A percentile compares a stretch with the other conserved stretches of the same genome.
phyloP scores from a whole-genome alignment of 768 basidiomycete species.

The Suillus clintonianus region DNA sequence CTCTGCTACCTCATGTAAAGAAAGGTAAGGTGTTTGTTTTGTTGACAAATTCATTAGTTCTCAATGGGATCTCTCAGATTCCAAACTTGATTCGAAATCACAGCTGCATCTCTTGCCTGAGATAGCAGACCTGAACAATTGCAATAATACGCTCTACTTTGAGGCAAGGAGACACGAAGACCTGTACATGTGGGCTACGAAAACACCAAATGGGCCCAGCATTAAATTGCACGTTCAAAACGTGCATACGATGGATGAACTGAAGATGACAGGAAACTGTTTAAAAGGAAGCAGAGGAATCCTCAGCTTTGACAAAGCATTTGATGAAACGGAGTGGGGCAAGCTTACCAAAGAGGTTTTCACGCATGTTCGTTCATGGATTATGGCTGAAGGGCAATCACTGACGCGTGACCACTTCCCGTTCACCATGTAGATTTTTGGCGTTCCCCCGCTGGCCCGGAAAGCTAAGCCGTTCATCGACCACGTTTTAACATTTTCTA shows the following conservation, averaged over 20 bases:
- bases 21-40: slow-evolving; percentile 66
- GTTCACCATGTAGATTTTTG: slow-evolving; percentile 71
- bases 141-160: slow-evolving; percentile 97
- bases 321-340: slow-evolving; percentile 88
- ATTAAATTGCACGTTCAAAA: slow-evolving; percentile 98
- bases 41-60: not conserved
- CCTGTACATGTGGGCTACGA: slow-evolving; percentile 94
- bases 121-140: slow-evolving; percentile 94
- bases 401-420: not conserved
- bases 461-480: slow-evolving; percentile 97
- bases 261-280: slow-evolving; percentile 99
- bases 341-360: slow-evolving; percentile 90
- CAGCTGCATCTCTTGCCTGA: slow-evolving; percentile 92
- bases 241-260: slow-evolving; percentile 98
- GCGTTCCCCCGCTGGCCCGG: slow-evolving; percentile 88
- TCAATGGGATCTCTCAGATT: slow-evolving; percentile 53
- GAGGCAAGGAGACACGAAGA: slow-evolving; percentile 96
- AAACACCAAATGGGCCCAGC: slow-evolving; percentile 96
- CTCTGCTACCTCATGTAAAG: slow-evolving; percentile 90
- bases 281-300: slow-evolving; percentile 92
- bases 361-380: slow-evolving; percentile 67
- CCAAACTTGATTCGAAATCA: slow-evolving; percentile 96
- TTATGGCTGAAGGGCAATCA: slow-evolving; percentile 1
- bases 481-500: slow-evolving; percentile 94
- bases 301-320: slow-evolving; percentile 87